Percentiles rank a stretch among this genome's conserved stretches.
These are phyloP conservation scores for Fistulifera solaris DNA, from an alignment of 108 stramenopile genomes.

Conservation along the genomic window DNA sequence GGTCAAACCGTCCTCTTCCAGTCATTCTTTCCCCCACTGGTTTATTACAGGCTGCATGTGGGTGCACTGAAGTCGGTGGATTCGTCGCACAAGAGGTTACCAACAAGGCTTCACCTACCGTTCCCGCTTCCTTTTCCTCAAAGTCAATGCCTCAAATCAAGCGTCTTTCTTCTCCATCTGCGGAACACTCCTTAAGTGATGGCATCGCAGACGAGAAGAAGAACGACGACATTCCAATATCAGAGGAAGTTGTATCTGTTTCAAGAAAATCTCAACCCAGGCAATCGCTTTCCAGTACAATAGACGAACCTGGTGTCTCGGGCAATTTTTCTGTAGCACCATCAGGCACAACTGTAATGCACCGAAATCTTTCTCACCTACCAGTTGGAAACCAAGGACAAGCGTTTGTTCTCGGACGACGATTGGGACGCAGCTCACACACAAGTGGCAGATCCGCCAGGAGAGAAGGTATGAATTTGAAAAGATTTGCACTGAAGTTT, in stretches of 20 bases:
- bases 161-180: not conserved
- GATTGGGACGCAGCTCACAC: constrained; percentile 1
- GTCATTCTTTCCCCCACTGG: constrained; percentile 48
- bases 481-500: no score
- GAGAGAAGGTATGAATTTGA: no score
- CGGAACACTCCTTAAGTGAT: no score
- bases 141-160: not conserved
- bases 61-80: constrained; percentile 47
- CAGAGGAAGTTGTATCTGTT: no score
- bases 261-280: no score
- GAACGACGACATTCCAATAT: not conserved
- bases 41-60: constrained; percentile 55
- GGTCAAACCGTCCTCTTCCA: constrained; percentile 63
- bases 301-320: not conserved
- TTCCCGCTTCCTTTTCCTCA: not conserved
- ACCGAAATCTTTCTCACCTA: constrained; percentile 1
- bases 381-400: not conserved
- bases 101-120: not conserved
- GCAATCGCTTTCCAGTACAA: no score
- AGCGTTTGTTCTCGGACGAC: constrained; percentile 5
- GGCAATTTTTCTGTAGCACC: not conserved
- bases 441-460: no score
- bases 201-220: not conserved
- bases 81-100: constrained; percentile 42
- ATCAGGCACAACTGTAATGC: constrained; percentile 13